phyloP scores from a whole-genome alignment of 768 basidiomycete species.

The Lactifluus subvellereus region DNA sequence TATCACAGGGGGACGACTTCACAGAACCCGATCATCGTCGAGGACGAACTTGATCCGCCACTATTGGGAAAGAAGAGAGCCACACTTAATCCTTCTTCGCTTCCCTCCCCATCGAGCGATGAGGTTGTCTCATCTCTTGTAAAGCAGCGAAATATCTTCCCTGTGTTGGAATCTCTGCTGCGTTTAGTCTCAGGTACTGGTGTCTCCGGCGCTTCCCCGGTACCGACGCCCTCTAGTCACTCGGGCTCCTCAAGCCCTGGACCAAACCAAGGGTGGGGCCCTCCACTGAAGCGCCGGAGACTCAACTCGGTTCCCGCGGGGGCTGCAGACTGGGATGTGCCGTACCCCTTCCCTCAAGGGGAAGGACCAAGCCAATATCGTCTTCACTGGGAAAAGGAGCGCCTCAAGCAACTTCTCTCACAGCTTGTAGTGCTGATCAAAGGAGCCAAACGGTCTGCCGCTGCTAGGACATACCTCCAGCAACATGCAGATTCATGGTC shows the following conservation, averaged over 20 bases:
- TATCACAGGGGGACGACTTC: slow-evolving; percentile 47
- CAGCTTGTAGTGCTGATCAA: slow-evolving; percentile 60
- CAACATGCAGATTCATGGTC: slow-evolving; percentile 25
- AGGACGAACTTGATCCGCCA: slow-evolving; percentile 45
- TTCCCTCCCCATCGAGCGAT: slow-evolving; percentile 48
- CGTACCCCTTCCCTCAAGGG: slow-evolving; percentile 67
- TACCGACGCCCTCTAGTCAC: not conserved
- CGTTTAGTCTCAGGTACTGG: slow-evolving; percentile 46
- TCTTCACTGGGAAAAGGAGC: slow-evolving; percentile 57
- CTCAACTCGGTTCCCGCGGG: slow-evolving; percentile 69
- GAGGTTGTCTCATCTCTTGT: slow-evolving; percentile 57
- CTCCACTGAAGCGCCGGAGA: slow-evolving; percentile 53
- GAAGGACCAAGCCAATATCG: slow-evolving; percentile 67
- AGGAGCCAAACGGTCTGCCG: slow-evolving; percentile 54
- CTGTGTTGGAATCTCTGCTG: slow-evolving; percentile 56
- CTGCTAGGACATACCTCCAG: slow-evolving; percentile 43
- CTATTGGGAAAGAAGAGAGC: slow-evolving; percentile 25
- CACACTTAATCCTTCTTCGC: slow-evolving; percentile 36
- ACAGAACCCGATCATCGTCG: slow-evolving; percentile 64
- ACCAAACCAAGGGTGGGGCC: slow-evolving; percentile 16
- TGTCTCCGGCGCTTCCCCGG: not conserved
- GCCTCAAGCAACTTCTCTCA: slow-evolving; percentile 54
- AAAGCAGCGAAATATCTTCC: slow-evolving; percentile 60
- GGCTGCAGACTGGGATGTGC: slow-evolving; percentile 77
- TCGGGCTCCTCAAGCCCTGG: slow-evolving; percentile 2